Evolutionary conservation across 1,284 basidiomycete genomes (phyloP).

Genomic region (Sanghuangporus weigelae): DNA sequence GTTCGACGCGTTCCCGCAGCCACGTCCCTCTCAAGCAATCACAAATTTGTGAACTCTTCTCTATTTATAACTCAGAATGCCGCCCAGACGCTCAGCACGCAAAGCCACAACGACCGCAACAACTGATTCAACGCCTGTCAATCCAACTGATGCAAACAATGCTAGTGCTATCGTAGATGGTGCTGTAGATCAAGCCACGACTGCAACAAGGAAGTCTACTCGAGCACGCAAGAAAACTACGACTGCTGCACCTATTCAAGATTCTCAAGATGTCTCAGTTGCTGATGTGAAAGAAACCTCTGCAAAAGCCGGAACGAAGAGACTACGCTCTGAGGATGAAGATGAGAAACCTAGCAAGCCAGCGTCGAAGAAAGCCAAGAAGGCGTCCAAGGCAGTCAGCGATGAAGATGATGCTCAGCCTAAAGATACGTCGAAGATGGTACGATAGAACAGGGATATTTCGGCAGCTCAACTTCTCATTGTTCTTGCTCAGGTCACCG

Average conservation of each 20-base stretch:
- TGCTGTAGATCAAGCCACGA: background rate
- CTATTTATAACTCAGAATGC: slow-evolving; percentile 1
- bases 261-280: background rate
- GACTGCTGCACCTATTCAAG: background rate
- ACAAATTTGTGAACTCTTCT: background rate
- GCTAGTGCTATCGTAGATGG: background rate
- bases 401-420: slow-evolving; percentile 19
- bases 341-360: slow-evolving; percentile 24
- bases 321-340: slow-evolving; percentile 21
- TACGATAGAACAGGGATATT: slow-evolving; percentile 14
- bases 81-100: slow-evolving; percentile 12
- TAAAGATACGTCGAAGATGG: slow-evolving; percentile 33
- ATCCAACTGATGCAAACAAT: background rate
- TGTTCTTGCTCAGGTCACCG: slow-evolving; percentile 38
- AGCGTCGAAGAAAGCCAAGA: slow-evolving; percentile 35
- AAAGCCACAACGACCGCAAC: background rate
- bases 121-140: background rate
- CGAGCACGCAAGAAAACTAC: background rate
- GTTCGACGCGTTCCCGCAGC: background rate
- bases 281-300: background rate
- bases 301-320: slow-evolving; percentile 7
- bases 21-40: background rate
- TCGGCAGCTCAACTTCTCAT: background rate
- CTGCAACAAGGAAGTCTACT: background rate
- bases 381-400: background rate